Base-by-base conservation (phyloP, 495 filamentous ascomycete genomes). In the Neurospora sp. region DNA sequence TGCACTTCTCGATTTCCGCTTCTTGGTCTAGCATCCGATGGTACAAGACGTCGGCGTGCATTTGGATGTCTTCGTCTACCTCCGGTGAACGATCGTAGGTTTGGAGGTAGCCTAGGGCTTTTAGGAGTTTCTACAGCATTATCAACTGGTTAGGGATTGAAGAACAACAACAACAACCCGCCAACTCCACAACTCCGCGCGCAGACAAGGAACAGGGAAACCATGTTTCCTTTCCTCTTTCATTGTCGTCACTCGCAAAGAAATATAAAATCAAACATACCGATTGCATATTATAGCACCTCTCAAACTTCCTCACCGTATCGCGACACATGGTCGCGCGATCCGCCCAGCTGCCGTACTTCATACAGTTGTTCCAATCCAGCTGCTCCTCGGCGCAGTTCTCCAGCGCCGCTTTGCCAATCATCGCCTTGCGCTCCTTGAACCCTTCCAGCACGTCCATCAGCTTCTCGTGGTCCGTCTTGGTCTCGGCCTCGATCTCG, bases 31-130 rank as follows among this genome's bases (percentile, higher is more conserved):
- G 81, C 91, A 97, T 92, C 74, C 89, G 87, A 74, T 96, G 93
- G 79, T 94, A 98, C 40, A 98, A 85, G 71, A 87, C 89, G 82
- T 98, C 94, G 69, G 93, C 94, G 81, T 96, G 93, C 92, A 99
- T 92, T 83, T 99, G 96, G 73, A 99, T 97, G 71, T 88, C 84
- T 83, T 98, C 96, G 75, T 97, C 92, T 69, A 90, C 86, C 61
- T 91, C 91, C 6, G 84, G 75, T 42, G 88, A 84, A n/a, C 89
- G 87, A 16, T 90, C 84, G 74, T 87, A 85, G 44, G 85, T 86
- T 0, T 88, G 87, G 74, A 96, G 85, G 80, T 97, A 99, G n/a
- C 96, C 96, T 39, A 99, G 82, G 10, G 94, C 93, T 80, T 94
- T 93, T 44, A 99, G 82, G 74, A 98, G 93, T 82, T 93, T 91